Evolutionary conservation across 2,329 filamentous ascomycete genomes (phyloP), one percentile per base, ranked within the genome.

Genomic region (Xenoacremonium recifei): DNA sequence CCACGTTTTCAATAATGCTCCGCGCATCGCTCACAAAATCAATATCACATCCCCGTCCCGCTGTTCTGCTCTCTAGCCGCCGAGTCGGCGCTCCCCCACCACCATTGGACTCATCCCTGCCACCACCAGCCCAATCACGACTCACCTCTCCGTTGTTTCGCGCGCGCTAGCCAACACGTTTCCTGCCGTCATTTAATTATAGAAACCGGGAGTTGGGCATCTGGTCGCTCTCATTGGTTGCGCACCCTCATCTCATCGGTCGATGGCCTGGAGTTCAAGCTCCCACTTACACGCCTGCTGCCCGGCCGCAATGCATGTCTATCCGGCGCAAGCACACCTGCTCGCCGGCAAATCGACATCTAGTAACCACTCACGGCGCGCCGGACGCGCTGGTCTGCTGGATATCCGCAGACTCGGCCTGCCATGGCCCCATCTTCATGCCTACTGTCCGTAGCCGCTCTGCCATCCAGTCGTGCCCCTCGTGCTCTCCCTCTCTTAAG

Each of bases 91-190:
- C n/a, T 46, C 40, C 39, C 36, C 34, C 33, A 27, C 21, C 33
- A 39, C 45, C 44, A 58, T 58, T 55, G 54, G 56, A 39, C 36
- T 21, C 42, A 33, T 45, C 40, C 40, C 15, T 45, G 38, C 20
- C 16, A 30, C 12, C 27, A 20, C 23, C n/a, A 19, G 36, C 34
- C 58, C 62, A 59, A 58, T 59, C 52, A 56, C 51, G 47, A 49
- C 40, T 39, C 37, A 40, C 38, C 31, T 37, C 44, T 34, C 45
- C 48, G 47, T 47, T 46, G 36, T 48, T 65, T 69, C 62, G 64
- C 67, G 65, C 66, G 65, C 66, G 65, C 64, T 62, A 69, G 59
- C 61, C 62, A 62, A 51, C 51, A 49, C 44, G 48, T 47, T 48
- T 18, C 43, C 39, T 40, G 48, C 49, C 57, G 53, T 58, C 48